Evolutionary conservation across 1,139 yeast genomes (phyloP).

Genomic region (Meyerozyma carpophila): DNA sequence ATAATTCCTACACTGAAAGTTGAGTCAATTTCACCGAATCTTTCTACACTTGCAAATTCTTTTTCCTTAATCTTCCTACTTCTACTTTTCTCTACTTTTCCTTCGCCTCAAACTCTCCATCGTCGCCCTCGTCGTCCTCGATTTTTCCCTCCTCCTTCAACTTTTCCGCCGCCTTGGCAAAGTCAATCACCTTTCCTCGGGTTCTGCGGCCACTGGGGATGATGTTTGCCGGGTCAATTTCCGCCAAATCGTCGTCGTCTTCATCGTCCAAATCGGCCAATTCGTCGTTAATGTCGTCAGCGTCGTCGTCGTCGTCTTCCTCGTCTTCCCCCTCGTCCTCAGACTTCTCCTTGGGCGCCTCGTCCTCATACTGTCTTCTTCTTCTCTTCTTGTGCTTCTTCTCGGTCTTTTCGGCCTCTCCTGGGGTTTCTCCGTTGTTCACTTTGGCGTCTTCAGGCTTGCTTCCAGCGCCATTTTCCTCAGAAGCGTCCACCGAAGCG

Average conservation of each 20-base stretch:
- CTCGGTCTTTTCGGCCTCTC: conserved; percentile 2
- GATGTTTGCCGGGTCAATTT: conserved; percentile 80
- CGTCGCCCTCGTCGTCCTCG: conserved; percentile 35
- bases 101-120: conserved; percentile 26
- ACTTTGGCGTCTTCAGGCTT: conserved; percentile 12
- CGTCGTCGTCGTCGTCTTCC: conserved; percentile 45
- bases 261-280: conserved; percentile 38
- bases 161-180: conserved; percentile 76
- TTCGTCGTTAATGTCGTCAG: conserved; percentile 22
- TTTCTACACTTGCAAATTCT: too few species aligned
- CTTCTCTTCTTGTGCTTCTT: conserved; percentile 43
- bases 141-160: conserved; percentile 41
- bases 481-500: conserved; percentile 5
- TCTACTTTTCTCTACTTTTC: too few species aligned
- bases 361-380: conserved; percentile 46
- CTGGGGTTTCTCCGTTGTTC: conserved; percentile 12
- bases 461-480: conserved; percentile 6
- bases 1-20: too few species aligned
- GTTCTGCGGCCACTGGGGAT: conserved; percentile 85
- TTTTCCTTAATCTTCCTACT: too few species aligned
- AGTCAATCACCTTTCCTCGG: conserved; percentile 85
- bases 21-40: too few species aligned
- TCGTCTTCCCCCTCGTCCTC: conserved; percentile 52
- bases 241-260: conserved; percentile 78
- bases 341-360: conserved; percentile 33